Percentiles rank a stretch among this genome's conserved stretches.
Conservation (phyloP, 139 green algal genomes). For the Ettlia oleoabundans region DNA sequence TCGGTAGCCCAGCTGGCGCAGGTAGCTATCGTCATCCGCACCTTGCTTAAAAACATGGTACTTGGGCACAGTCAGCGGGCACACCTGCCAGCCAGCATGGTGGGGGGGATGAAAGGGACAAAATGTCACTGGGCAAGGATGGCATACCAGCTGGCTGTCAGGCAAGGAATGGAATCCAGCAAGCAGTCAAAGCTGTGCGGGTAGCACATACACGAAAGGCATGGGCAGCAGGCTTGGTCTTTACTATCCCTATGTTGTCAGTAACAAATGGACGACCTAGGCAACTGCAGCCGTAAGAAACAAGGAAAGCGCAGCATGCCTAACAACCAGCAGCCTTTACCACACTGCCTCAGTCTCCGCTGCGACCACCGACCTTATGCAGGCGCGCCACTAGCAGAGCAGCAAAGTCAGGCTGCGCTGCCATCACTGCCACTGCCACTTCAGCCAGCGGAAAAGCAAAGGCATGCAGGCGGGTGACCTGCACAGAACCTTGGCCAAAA, state of each 20-base stretch:
- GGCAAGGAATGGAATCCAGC: too few relatives aligned
- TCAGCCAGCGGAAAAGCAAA: conserved; percentile 74
- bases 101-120: background rate
- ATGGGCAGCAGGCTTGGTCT: too few relatives aligned
- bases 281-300: too few relatives aligned
- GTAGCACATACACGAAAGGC: too few relatives aligned
- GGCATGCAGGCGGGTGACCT: conserved; percentile 61
- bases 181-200: too few relatives aligned
- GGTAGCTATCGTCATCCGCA: conserved; percentile 36
- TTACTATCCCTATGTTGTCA: too few relatives aligned
- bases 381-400: conserved; percentile 55
- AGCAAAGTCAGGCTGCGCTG: conserved; percentile 59
- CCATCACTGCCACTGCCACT: conserved; percentile 65
- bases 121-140: background rate
- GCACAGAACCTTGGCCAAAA: too few relatives aligned
- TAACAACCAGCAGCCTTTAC: background rate
- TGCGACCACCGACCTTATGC: conserved; percentile 43
- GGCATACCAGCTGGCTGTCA: background rate
- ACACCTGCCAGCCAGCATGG: conserved; percentile 46
- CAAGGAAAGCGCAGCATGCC: too few relatives aligned
- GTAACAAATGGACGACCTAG: too few relatives aligned
- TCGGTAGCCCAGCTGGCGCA: conserved; percentile 52
- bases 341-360: too few relatives aligned
- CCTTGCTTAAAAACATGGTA: conserved; percentile 33
- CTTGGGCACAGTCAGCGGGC: conserved; percentile 58